Evolutionary conservation across 1,284 basidiomycete species (phyloP), one percentile per base, ranked within the genome.

Genomic region (Taiwanofungus camphoratus): DNA sequence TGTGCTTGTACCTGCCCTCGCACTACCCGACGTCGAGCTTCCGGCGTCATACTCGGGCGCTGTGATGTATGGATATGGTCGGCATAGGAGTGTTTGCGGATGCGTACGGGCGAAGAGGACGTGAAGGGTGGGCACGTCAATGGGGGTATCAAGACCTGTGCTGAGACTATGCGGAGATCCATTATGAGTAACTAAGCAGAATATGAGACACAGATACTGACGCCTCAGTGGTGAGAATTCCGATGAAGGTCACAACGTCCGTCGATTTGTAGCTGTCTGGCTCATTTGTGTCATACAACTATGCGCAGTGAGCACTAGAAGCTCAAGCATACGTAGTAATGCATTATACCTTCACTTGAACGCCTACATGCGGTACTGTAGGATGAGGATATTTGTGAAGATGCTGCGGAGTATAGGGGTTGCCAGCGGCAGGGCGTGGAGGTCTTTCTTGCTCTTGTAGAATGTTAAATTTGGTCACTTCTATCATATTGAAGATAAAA

Each of bases 331-430:
- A 32, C 18, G 21, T 24, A 4, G 8, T 21, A 11, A 27, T 52
- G 22, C 52, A n/a, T n/a, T n/a, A n/a, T n/a, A 83, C 84, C 70
- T 87, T 88, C 51, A 85, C 63, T 59, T 84, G 81, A 2, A 76
- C 70, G 7, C 82, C 86, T 9, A 85, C 54, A 55, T 87, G 81
- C 8, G 67, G 48, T 11, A 57, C 56, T n/a, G 63, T 62, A 6
- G 73, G 66, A 13, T 77, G 50, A 11, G 85, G 84, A 52, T 71
- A 85, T 53, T 88, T 89, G 59, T 87, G 74, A 3, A 76, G 60
- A 39, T 64, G 67, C n/a, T 56, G 44, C 30, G 66, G 49, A 2
- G 43, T 47, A 38, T 57, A 60, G 18, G 36, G 56, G 48, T 31
- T 43, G 52, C 36, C 15, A 7, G 41, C 24, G 36, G 43, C 12